phyloP scores from a whole-genome alignment of 2,329 filamentous ascomycete genomes.

The Blastomyces emzantsi region DNA sequence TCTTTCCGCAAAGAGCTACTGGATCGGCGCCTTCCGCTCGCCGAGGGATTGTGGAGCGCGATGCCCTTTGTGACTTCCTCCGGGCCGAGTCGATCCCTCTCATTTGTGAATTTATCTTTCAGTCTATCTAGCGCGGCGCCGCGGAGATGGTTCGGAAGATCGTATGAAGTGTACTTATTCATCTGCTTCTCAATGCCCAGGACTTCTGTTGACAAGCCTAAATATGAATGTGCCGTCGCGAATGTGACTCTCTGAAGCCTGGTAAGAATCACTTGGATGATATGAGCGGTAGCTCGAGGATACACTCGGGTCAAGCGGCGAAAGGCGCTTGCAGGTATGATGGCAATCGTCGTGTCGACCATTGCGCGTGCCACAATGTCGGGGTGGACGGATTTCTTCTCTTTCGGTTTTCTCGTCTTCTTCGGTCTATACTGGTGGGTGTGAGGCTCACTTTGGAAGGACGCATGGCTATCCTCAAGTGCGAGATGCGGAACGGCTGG shows the following conservation, averaged over 20 bases:
- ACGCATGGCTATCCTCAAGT: slow-evolving; percentile 34
- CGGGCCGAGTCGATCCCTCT: slow-evolving; percentile 69
- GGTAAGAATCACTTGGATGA: slow-evolving; percentile 94
- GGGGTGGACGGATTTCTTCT: slow-evolving; percentile 70
- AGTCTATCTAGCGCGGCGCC: slow-evolving; percentile 73
- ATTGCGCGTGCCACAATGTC: slow-evolving; percentile 96
- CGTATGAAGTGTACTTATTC: slow-evolving; percentile 84
- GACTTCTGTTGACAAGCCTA: slow-evolving; percentile 85
- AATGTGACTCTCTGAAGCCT: slow-evolving; percentile 90
- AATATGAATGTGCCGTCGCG: slow-evolving; percentile 86
- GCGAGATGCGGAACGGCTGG: slow-evolving; percentile 66
- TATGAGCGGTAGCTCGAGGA: slow-evolving; percentile 91
- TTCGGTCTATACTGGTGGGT: slow-evolving; percentile 30
- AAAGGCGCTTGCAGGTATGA: slow-evolving; percentile 95
- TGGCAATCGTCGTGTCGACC: slow-evolving; percentile 94
- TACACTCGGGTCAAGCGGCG: slow-evolving; percentile 86
- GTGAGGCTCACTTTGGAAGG: slow-evolving; percentile 13
- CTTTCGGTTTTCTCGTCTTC: slow-evolving; percentile 32
- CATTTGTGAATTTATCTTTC: slow-evolving; percentile 85
- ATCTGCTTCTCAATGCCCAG: slow-evolving; percentile 87
- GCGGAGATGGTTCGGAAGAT: slow-evolving; percentile 81
- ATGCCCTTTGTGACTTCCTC: slow-evolving; percentile 88
- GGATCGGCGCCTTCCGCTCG: slow-evolving; percentile 58
- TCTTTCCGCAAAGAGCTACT: slow-evolving; percentile 71
- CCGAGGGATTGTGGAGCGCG: slow-evolving; percentile 75